Conservation (phyloP, 345 rosid genomes). For the Populus euphratica region DNA sequence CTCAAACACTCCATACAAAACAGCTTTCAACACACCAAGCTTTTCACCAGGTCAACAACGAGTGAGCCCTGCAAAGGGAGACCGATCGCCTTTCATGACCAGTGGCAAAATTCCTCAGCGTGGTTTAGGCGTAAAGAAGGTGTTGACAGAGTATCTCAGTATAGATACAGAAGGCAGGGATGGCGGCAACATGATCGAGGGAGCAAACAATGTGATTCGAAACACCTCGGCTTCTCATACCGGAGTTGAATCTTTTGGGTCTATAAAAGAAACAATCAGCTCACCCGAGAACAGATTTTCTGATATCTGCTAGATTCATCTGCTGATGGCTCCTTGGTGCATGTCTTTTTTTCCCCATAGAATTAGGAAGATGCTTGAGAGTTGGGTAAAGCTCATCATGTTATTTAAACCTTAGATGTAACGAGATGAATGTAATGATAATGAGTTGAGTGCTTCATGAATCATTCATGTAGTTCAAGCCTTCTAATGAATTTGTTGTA, state of each 20-base stretch:
- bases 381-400: background rate
- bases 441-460: conserved; percentile 9
- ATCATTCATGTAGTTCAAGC: background rate
- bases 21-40: conserved; percentile 67
- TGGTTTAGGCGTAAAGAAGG: conserved; percentile 61
- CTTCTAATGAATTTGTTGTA: background rate
- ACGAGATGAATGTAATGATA: conserved; percentile 18
- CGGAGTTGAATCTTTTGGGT: conserved; percentile 22
- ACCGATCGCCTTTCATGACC: conserved; percentile 46
- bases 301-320: background rate
- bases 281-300: conserved; percentile 2
- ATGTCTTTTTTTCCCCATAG: background rate
- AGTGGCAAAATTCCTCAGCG: conserved; percentile 49
- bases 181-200: conserved; percentile 13
- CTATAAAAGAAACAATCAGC: conserved; percentile 27
- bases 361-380: conserved; percentile 8
- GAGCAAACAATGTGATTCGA: conserved; percentile 15
- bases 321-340: background rate
- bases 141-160: conserved; percentile 61
- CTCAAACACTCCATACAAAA: conserved; percentile 62
- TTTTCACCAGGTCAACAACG: conserved; percentile 61
- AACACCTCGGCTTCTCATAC: conserved; percentile 31
- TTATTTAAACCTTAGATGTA: background rate
- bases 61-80: conserved; percentile 62
- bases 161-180: conserved; percentile 51